These are phyloP conservation scores for Lactarius evosmus DNA, from an alignment of 768 basidiomycete species.

Conservation along the genomic window DNA sequence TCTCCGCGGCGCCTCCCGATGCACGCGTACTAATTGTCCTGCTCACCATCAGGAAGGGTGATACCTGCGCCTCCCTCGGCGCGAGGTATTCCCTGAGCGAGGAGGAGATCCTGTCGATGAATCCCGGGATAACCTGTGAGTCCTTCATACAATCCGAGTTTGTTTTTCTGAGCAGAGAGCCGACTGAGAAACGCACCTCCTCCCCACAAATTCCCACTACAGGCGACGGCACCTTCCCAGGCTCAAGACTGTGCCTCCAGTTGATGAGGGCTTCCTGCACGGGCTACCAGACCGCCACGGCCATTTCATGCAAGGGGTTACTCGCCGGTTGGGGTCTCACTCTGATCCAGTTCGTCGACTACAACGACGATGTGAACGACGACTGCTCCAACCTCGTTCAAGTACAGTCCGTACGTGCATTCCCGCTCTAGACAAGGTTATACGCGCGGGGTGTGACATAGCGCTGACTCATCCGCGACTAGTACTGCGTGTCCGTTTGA, in stretches of 20 bases:
- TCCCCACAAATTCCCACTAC: neutral
- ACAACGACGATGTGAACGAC: slow-evolving; percentile 14
- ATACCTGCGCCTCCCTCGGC: slow-evolving; percentile 1
- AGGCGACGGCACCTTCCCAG: neutral
- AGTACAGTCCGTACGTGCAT: slow-evolving; percentile 10
- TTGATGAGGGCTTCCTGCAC: slow-evolving; percentile 9
- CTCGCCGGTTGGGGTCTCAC: neutral
- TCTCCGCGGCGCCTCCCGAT: too few species aligned
- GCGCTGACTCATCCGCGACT: neutral
- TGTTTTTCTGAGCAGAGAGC: neutral
- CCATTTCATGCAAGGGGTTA: neutral
- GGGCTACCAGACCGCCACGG: slow-evolving; percentile 13
- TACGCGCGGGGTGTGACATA: too few species aligned
- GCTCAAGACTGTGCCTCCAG: neutral
- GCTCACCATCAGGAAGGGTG: neutral
- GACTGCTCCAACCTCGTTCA: slow-evolving; percentile 9
- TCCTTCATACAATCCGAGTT: neutral
- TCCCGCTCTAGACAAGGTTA: neutral
- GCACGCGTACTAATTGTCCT: neutral
- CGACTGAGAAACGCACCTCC: too few species aligned
- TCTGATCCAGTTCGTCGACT: neutral
- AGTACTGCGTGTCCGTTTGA: slow-evolving; percentile 18
- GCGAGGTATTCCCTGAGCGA: neutral
- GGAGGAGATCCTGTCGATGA: neutral
- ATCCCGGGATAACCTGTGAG: slow-evolving; percentile 12